Base-by-base conservation (phyloP, 257 asterid species). In the Voacanga thouarsii region DNA sequence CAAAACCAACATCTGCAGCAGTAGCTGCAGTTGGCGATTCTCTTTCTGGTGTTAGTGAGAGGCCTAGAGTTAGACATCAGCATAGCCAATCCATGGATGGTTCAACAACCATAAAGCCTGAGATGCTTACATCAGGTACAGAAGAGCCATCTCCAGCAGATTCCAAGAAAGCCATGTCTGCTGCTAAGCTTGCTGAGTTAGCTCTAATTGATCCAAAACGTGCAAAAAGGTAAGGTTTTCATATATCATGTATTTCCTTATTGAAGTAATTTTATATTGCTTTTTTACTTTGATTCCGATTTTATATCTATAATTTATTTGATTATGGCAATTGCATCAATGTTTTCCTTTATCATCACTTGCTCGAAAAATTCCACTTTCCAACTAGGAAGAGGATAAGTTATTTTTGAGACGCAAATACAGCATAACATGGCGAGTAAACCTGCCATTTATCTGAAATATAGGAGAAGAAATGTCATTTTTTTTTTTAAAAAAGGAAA, bases 11-110 rank as follows among this genome's bases (percentile, higher is more conserved):
- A 63, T 45, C 67, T 23, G 80, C 88, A 66, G 60, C 73, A 53
- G 85, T 57, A 71, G 77, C 67, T 69, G 79, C 78, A 12, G 80
- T 84, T 70, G 79, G 84, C 50, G 89, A 88, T 68, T 83, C 86
- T 57, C 84, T 75, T 23, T 74, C 77, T 18, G 80, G 81, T 77
- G 77, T 82, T 5, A 83, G 84, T 55, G 97, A 85, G 83, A 92
- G 80, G 80, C 95, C 96, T 2, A 90, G 97, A 83, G 87, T 87
- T 79, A 89, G 98, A 85, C 97, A 94, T 88, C 95, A 89, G 83
- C 98, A 95, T 80, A 95, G 99, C 86, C 99, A 95, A 85, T 95
- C 99, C 71, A 93, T 95, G 99, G 99, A 95, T 85, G 98, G 99
- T 65, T 91, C 99, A 28, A 88, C 98, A 68, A 82, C 87, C 71